phyloP scores from a whole-genome alignment of 2,329 filamentous ascomycete genomes.

The Stromatinia cepivora region DNA sequence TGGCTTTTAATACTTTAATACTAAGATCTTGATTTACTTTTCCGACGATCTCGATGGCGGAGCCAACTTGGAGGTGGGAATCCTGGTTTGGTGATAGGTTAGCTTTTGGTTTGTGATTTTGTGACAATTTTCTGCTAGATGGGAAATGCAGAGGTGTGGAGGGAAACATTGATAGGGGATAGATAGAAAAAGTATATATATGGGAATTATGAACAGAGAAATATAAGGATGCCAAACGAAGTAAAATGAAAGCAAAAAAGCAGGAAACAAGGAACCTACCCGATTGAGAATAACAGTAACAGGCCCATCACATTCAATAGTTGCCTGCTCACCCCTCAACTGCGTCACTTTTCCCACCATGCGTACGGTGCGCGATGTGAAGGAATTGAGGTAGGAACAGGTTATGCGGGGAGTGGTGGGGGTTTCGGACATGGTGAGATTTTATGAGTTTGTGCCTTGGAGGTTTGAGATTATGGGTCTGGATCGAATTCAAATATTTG shows the following conservation, averaged over 20 bases:
- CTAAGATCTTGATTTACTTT: constrained; percentile 74
- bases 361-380: constrained; percentile 74
- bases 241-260: background rate
- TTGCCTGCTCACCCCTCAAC: constrained; percentile 76
- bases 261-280: constrained; percentile 10
- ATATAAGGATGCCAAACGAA: background rate
- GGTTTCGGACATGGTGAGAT: constrained; percentile 19
- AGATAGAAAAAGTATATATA: background rate
- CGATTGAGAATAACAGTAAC: constrained; percentile 74
- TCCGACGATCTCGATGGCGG: constrained; percentile 74
- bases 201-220: background rate
- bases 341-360: constrained; percentile 83
- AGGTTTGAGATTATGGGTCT: background rate
- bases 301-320: constrained; percentile 76
- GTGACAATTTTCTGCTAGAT: background rate
- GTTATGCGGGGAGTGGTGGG: constrained; percentile 76
- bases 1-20: constrained; percentile 67
- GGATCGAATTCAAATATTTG: background rate
- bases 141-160: background rate
- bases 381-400: constrained; percentile 74
- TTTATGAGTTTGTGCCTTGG: background rate
- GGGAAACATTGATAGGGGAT: background rate
- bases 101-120: background rate
- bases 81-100: constrained; percentile 52
- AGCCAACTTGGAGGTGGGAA: constrained; percentile 65